These are phyloP conservation scores for Penicillium argentinense DNA, from an alignment of 495 filamentous ascomycete species.

Conservation along the genomic window DNA sequence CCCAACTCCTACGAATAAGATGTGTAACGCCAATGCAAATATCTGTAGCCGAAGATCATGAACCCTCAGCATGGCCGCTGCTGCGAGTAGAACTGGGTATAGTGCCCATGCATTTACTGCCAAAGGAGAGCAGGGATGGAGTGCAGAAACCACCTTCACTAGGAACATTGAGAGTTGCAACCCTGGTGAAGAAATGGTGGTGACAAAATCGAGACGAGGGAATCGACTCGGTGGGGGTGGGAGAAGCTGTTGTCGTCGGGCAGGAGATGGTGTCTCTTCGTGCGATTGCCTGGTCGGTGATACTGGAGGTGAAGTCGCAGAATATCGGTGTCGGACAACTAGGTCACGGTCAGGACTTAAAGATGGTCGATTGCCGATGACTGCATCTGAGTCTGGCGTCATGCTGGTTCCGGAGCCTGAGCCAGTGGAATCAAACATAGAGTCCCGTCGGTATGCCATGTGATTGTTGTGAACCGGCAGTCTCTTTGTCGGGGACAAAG, in stretches of 20 bases:
- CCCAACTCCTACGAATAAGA: slow-evolving; percentile 31
- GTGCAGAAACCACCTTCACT: slow-evolving; percentile 54
- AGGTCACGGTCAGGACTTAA: slow-evolving; percentile 37
- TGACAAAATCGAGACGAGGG: slow-evolving; percentile 22
- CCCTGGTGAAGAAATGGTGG: slow-evolving; percentile 22
- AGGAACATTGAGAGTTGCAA: slow-evolving; percentile 51
- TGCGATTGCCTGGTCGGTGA: slow-evolving; percentile 21
- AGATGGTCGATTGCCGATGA: slow-evolving; percentile 21
- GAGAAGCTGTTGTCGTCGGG: slow-evolving; percentile 53
- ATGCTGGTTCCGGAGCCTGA: slow-evolving; percentile 20
- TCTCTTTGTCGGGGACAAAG: slow-evolving; percentile 35
- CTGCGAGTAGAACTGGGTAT: slow-evolving; percentile 61
- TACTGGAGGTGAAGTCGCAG: slow-evolving; percentile 18
- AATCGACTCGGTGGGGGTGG: slow-evolving; percentile 49
- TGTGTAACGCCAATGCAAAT: slow-evolving; percentile 28
- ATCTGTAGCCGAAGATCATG: slow-evolving; percentile 28
- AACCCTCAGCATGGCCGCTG: slow-evolving; percentile 50
- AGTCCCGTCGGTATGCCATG: slow-evolving; percentile 28
- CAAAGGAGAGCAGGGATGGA: slow-evolving; percentile 61
- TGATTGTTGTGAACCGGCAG: slow-evolving; percentile 23
- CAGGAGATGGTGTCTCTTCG: slow-evolving; percentile 23
- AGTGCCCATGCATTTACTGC: slow-evolving; percentile 56
- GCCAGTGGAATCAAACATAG: slow-evolving; percentile 30
- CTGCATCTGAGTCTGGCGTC: slow-evolving; percentile 14
- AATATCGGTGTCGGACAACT: slow-evolving; percentile 36